These are phyloP conservation scores for Naganishia antarctica DNA, from an alignment of 768 basidiomycete genomes.

Conservation along the genomic window DNA sequence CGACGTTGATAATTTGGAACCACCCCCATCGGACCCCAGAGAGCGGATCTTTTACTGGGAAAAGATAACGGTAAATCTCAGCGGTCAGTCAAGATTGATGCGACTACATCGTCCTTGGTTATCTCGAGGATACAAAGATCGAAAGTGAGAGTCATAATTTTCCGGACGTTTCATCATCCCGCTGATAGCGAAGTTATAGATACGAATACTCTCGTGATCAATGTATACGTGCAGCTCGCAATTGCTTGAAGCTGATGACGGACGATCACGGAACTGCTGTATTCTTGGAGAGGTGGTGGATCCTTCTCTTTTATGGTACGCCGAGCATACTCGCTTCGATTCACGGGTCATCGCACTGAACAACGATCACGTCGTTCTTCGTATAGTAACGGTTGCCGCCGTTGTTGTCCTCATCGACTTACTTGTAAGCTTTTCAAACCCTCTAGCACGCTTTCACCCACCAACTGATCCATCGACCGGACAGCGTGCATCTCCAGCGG, in stretches of 20 bases:
- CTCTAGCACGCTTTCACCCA: background rate
- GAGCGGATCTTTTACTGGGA: constrained; percentile 47
- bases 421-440: constrained; percentile 33
- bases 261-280: constrained; percentile 41
- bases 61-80: constrained; percentile 47
- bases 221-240: constrained; percentile 49
- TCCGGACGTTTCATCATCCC: no score
- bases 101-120: constrained; percentile 49
- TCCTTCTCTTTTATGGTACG: constrained; percentile 47
- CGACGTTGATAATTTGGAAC: constrained; percentile 30
- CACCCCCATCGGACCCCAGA: constrained; percentile 36
- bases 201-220: constrained; percentile 49
- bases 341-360: background rate
- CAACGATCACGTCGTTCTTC: background rate
- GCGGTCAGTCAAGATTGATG: constrained; percentile 47
- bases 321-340: background rate
- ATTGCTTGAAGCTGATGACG: constrained; percentile 47
- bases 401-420: constrained; percentile 48
- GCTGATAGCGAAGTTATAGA: constrained; percentile 26
- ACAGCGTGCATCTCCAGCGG: constrained; percentile 31
- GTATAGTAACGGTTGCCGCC: constrained; percentile 44
- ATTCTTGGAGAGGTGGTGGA: constrained; percentile 50
- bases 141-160: constrained; percentile 32
- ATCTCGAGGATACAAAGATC: constrained; percentile 47
- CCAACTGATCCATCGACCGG: background rate